Base-by-base conservation (phyloP, 495 filamentous ascomycete species). In the Hypoxylon crocopeplum region DNA sequence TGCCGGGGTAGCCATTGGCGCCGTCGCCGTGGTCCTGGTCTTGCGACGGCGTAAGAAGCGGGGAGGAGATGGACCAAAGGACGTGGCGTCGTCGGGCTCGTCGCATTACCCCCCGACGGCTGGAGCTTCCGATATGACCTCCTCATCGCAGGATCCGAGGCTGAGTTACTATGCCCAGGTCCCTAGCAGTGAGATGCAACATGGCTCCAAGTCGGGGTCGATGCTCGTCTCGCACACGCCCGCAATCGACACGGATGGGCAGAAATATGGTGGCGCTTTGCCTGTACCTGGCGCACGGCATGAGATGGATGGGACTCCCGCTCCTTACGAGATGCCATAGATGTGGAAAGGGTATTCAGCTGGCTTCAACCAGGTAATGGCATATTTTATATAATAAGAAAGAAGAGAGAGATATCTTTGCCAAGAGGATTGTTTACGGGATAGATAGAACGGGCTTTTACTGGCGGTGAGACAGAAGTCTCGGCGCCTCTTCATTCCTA, bases 61-160 rank as follows among this genome's bases (percentile, higher is more conserved):
- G 41, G 29, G 37, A 27, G 29, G 37, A 27, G 48, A 27, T 1
- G 51, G 22, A 0, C 10, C 22, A 36, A 27, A 41, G 33, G 15
- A 52, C 8, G 17, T 22, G 5, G 21, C 15, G 33, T 32, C 25
- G 44, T 42, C 40, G 34, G 32, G 24, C 16, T 64, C 49, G 55
- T 55, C 25, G n/a, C 32, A 64, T 13, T 40, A 51, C 22, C 34
- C 37, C 25, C 60, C 60, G 44, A 55, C 42, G 5, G 27, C 33
- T 46, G 37, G 24, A 19, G 19, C 15, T 8, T 27, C 56, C 22
- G 39, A 21, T 15, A 15, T 27, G 3, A 19, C 6, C 41, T 39
- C 40, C 19, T 37, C 37, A 19, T 29, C 48, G 5, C n/a, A 24
- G 7, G 7, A 52, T 36, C 22, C 25, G 11, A 20, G n/a, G 5